Evolutionary conservation across 495 filamentous ascomycete genomes (phyloP).

Genomic region (Hyaloscypha hepaticicola): DNA sequence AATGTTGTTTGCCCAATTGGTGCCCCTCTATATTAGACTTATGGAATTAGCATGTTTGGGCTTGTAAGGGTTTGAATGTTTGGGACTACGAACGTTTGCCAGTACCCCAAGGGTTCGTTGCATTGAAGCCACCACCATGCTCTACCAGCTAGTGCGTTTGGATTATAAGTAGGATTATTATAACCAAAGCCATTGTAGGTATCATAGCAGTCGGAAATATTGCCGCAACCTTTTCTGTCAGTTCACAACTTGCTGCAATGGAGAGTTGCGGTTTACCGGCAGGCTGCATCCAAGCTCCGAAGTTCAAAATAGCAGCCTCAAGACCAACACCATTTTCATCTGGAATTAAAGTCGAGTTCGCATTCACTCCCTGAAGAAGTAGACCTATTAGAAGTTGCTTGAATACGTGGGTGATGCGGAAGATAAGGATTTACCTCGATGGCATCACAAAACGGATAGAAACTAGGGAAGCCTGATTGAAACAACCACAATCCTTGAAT

Average conservation of each 20-base stretch:
- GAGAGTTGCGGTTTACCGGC: not conserved
- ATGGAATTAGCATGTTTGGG: not conserved
- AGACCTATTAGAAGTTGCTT: too few species aligned
- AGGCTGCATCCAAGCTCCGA: not conserved
- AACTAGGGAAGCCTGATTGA: not conserved
- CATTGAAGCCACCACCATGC: constrained; percentile 66
- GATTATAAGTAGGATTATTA: constrained; percentile 34
- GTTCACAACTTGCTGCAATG: too few species aligned
- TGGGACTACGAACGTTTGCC: constrained; percentile 37
- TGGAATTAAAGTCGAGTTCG: too few species aligned
- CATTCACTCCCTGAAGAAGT: too few species aligned
- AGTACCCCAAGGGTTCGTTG: constrained; percentile 61
- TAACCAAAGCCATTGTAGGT: too few species aligned
- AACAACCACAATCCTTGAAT: too few species aligned
- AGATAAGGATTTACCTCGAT: not conserved
- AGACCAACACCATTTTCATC: not conserved
- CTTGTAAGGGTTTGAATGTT: not conserved
- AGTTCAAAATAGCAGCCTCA: not conserved
- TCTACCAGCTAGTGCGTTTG: too few species aligned
- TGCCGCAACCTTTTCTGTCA: too few species aligned
- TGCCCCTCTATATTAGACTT: constrained; percentile 44
- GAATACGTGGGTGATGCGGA: not conserved
- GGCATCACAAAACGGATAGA: not conserved
- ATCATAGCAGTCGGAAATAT: too few species aligned
- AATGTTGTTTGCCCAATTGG: constrained; percentile 41